phyloP scores from a whole-genome alignment of 106 monocot species.

The Allium sativum region DNA sequence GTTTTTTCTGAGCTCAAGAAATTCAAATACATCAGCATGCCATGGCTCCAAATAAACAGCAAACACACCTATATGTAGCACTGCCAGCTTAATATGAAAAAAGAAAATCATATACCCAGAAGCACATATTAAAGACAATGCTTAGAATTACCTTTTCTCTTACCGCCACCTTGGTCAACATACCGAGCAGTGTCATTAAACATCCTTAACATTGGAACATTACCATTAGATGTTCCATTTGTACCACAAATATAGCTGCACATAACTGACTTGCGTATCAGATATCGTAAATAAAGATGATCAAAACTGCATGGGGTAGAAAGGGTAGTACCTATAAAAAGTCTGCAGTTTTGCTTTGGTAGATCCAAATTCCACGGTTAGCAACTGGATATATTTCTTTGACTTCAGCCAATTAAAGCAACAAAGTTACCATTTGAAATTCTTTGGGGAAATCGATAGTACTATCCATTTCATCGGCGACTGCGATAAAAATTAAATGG shows the following conservation, averaged over 20 bases:
- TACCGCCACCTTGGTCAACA: conserved; percentile 97
- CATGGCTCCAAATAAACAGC: conserved; percentile 96
- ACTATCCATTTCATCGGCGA: too few species aligned
- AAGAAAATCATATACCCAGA: neutral
- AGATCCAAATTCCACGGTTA: conserved; percentile 90
- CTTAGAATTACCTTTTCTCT: conserved; percentile 64
- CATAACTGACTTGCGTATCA: too few species aligned
- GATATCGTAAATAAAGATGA: too few species aligned
- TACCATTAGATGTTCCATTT: conserved; percentile 89
- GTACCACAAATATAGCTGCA: conserved; percentile 92
- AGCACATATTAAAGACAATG: neutral
- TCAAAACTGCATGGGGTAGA: too few species aligned
- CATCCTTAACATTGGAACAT: conserved; percentile 89
- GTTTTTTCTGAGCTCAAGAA: conserved; percentile 93
- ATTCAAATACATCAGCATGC: conserved; percentile 97
- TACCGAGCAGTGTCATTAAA: conserved; percentile 97
- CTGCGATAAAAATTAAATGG: too few species aligned
- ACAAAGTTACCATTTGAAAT: too few species aligned
- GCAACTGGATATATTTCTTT: too few species aligned
- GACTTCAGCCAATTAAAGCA: too few species aligned
- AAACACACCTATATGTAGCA: conserved; percentile 91
- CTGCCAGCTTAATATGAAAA: too few species aligned
- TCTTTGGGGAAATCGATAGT: too few species aligned
- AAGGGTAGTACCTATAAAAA: too few species aligned
- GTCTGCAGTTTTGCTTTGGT: too few species aligned